These are phyloP conservation scores for Rhynchospora pubera DNA, from an alignment of 176 grass and related monocot species.

Conservation along the genomic window DNA sequence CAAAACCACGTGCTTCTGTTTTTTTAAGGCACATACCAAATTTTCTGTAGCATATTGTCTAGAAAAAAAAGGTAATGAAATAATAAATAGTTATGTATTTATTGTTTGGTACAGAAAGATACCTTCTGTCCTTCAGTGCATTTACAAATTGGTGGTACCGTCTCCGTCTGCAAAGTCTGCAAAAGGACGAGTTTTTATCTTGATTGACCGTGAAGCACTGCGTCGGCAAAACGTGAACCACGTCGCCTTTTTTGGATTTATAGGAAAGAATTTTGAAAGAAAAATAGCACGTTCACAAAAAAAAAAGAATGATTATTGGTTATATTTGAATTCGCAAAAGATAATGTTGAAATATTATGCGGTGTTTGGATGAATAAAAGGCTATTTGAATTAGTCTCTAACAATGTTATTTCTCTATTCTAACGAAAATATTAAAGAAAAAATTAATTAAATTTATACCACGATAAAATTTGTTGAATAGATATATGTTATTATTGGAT, in stretches of 20 bases:
- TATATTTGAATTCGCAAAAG: too few relatives aligned
- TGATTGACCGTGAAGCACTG: neutral
- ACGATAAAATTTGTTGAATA: too few relatives aligned
- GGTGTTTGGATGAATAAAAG: too few relatives aligned
- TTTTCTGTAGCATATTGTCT: neutral
- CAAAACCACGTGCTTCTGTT: constrained; percentile 19
- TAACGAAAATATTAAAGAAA: too few relatives aligned
- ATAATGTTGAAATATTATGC: too few relatives aligned
- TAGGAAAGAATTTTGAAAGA: neutral
- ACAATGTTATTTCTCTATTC: too few relatives aligned
- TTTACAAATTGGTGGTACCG: neutral
- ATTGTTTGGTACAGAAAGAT: neutral
- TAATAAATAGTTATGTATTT: neutral
- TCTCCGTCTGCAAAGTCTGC: too few relatives aligned
- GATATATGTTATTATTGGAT: too few relatives aligned
- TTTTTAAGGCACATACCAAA: constrained; percentile 1
- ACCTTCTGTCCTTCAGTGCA: neutral
- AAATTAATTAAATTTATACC: too few relatives aligned
- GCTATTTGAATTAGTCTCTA: too few relatives aligned
- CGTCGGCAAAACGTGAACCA: neutral
- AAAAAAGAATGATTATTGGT: neutral
- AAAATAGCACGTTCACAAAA: neutral
- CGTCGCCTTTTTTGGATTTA: neutral
- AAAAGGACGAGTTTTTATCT: neutral
- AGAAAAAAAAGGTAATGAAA: neutral